Base-by-base conservation (phyloP, 495 filamentous ascomycete species). In the Lepidopterella palustris region DNA sequence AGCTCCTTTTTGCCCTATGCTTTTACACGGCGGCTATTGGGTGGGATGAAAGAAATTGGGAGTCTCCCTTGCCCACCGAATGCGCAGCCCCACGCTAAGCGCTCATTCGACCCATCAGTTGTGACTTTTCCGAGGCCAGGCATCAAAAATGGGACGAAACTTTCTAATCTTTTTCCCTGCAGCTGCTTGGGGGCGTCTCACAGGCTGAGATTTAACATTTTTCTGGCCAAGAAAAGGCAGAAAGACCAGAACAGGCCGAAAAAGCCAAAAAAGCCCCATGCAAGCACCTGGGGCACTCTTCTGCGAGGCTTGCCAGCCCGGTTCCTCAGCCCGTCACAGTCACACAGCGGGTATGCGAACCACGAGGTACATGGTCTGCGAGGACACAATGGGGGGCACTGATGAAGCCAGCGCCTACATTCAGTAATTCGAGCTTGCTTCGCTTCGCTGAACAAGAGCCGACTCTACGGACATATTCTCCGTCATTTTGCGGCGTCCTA, bases 291-390 rank as follows among this genome's bases (percentile, higher is more conserved):
- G 2, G 3, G 5, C 54, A 39, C 5, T 4, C 21, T 39, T 45
- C 1, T 24, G 20, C 24, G 11, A 27, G 42, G 23, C 3, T n/a
- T 42, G 49, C 32, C 26, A 23, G n/a, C 11, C 49, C 28, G 21
- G 49, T 3, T 5, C 23, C 57, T 28, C 45, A 20, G 27, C 27
- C 48, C 28, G 39, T 55, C 50, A 60, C 58, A 55, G 50, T 60
- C 58, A 28, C 58, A 54, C 49, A 26, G 56, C 25, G 25, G 25
- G 23, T 1, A 20, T 57, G 11, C 39, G 13, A 23, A 13, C 20
- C 39, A 53, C 25, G 25, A 53, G 28, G 24, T 53, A 29, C 50
- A 13, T n/a, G n/a, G n/a, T n/a, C n/a, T n/a, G n/a, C n/a, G n/a
- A n/a, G n/a, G n/a, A n/a, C n/a, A n/a, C n/a, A n/a, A n/a, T n/a